Conservation (phyloP, 257 asterid species). For the Coffea eugenioides region DNA sequence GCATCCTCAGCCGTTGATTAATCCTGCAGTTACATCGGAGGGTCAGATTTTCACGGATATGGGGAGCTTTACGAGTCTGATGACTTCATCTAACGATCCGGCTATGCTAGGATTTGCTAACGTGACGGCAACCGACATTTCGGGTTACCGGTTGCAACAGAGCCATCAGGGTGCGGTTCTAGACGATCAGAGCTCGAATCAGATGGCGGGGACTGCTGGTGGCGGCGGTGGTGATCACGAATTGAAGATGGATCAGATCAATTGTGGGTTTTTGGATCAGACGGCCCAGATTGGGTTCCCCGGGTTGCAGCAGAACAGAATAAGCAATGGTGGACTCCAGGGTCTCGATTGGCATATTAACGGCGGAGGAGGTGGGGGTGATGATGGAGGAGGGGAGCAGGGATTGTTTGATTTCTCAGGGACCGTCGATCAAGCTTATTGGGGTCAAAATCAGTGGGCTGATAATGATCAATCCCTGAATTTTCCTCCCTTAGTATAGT, state of each 20-base stretch:
- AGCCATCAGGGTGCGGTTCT: neutral
- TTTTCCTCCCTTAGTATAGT: constrained; percentile 47
- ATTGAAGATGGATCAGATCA: constrained; percentile 35
- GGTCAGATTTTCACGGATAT: constrained; percentile 58
- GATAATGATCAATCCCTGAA: constrained; percentile 59
- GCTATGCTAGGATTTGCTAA: constrained; percentile 34
- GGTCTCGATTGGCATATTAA: constrained; percentile 49
- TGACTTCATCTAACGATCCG: constrained; percentile 41
- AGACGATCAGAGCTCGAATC: constrained; percentile 23
- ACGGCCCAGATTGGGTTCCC: constrained; percentile 30
- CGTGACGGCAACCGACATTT: constrained; percentile 25
- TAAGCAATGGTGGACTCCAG: constrained; percentile 31
- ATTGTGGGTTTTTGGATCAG: constrained; percentile 34
- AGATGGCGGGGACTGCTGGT: constrained; percentile 10
- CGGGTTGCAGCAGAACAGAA: constrained; percentile 30
- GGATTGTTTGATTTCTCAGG: constrained; percentile 71
- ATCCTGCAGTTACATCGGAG: constrained; percentile 29
- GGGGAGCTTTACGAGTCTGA: constrained; percentile 47
- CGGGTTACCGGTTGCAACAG: constrained; percentile 28
- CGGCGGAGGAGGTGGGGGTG: constrained; percentile 32
- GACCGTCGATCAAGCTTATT: constrained; percentile 63
- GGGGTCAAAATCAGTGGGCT: constrained; percentile 71
- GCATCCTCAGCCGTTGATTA: constrained; percentile 32
- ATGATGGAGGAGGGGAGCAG: constrained; percentile 41
- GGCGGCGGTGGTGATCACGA: constrained; percentile 23